Conservation (phyloP, 768 basidiomycete species). For the Auriscalpium orientale region DNA sequence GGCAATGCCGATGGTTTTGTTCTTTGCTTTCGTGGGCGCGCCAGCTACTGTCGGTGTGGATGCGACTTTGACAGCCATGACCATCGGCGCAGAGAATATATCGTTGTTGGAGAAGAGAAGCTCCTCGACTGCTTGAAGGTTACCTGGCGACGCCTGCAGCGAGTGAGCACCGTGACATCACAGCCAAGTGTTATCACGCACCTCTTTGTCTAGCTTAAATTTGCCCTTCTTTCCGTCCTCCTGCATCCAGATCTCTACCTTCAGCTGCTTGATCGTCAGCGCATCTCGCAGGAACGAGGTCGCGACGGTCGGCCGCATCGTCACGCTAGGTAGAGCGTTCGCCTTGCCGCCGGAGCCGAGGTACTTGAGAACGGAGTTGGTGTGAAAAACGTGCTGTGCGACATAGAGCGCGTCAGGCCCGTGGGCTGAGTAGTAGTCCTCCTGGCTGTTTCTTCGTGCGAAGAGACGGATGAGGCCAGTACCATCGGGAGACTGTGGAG, state of each 20-base stretch:
- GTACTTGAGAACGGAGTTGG: slow-evolving; percentile 89
- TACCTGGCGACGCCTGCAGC: slow-evolving; percentile 62
- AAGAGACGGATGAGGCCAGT: slow-evolving; percentile 84
- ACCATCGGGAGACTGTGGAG: slow-evolving; percentile 57
- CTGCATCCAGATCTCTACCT: slow-evolving; percentile 85
- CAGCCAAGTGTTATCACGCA: slow-evolving; percentile 21
- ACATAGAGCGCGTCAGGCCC: slow-evolving; percentile 85
- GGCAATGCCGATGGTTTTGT: slow-evolving; percentile 74
- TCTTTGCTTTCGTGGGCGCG: slow-evolving; percentile 41
- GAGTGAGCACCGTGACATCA: slow-evolving; percentile 5
- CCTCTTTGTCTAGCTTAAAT: slow-evolving; percentile 80
- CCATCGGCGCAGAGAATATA: slow-evolving; percentile 75
- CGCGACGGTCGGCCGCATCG: slow-evolving; percentile 67
- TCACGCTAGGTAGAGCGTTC: slow-evolving; percentile 68
- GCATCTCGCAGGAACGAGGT: slow-evolving; percentile 83
- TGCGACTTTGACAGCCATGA: slow-evolving; percentile 80
- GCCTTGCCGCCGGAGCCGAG: slow-evolving; percentile 60
- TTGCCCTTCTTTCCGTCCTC: slow-evolving; percentile 62
- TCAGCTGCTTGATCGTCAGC: slow-evolving; percentile 80
- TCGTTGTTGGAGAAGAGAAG: slow-evolving; percentile 74
- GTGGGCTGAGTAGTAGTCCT: slow-evolving; percentile 82
- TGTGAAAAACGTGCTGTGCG: slow-evolving; percentile 76
- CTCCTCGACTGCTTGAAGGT: slow-evolving; percentile 47
- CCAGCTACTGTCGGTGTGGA: slow-evolving; percentile 38
- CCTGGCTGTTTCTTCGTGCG: slow-evolving; percentile 43